A percentile compares a stretch with the other conserved stretches of the same genome.
phyloP scores from a whole-genome alignment of 371 early-diverging fungal genomes.

The Mortierella sp. region DNA sequence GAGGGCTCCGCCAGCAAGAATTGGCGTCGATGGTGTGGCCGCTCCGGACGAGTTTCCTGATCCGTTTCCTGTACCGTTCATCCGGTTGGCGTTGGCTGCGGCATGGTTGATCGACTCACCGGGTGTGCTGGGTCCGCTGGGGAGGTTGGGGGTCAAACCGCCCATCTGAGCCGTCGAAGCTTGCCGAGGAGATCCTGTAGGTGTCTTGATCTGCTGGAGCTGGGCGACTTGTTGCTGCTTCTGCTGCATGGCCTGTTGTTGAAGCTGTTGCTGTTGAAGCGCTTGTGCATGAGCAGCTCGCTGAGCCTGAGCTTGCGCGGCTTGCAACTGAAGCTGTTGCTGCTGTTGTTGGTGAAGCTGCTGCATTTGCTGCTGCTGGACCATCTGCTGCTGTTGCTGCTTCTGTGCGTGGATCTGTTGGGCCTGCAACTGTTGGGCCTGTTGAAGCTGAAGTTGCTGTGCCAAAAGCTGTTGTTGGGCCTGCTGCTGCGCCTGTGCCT shows the following conservation, averaged over 20 bases:
- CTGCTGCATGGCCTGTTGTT: conserved; percentile 56
- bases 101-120: conserved; percentile 38
- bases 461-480: conserved; percentile 27
- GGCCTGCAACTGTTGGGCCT: conserved; percentile 37
- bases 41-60: conserved; percentile 47
- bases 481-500: conserved; percentile 31
- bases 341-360: conserved; percentile 61
- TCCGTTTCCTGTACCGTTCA: conserved; percentile 39
- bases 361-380: conserved; percentile 60
- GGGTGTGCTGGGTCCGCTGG: conserved; percentile 55
- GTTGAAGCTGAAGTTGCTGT: conserved; percentile 43
- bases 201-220: conserved; percentile 54
- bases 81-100: conserved; percentile 22
- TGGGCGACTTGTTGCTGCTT: conserved; percentile 48
- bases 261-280: conserved; percentile 40
- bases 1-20: conserved; percentile 37
- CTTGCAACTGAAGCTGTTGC: conserved; percentile 63
- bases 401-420: conserved; percentile 52
- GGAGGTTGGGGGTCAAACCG: conserved; percentile 46
- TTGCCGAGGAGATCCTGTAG: conserved; percentile 55
- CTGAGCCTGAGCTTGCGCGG: conserved; percentile 61
- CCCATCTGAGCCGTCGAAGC: conserved; percentile 55
- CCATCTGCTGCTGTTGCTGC: conserved; percentile 53
- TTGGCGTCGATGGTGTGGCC: conserved; percentile 53
- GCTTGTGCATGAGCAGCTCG: conserved; percentile 27